Conservation (phyloP, 257 asterid species). For the Buddleja alternifolia region DNA sequence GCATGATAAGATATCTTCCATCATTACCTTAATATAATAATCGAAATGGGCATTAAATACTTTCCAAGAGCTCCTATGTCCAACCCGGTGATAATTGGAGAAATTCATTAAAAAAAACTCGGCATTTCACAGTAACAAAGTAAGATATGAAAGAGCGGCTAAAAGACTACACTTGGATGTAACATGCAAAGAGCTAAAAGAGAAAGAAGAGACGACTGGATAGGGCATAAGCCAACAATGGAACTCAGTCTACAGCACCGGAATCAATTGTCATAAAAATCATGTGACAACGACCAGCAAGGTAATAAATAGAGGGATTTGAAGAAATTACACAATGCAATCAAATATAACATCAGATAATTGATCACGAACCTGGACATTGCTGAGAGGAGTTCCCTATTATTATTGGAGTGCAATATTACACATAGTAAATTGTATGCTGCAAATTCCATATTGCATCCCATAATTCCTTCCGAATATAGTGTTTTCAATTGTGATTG, state of each 20-base stretch:
- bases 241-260: neutral
- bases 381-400: conserved; percentile 90
- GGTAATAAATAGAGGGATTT: neutral
- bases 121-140: neutral
- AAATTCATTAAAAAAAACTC: neutral
- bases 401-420: conserved; percentile 83
- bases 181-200: neutral
- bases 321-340: conserved; percentile 16
- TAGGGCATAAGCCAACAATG: neutral
- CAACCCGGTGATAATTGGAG: neutral
- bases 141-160: neutral
- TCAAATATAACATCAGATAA: conserved; percentile 8
- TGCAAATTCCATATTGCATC: conserved; percentile 92
- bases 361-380: conserved; percentile 87
- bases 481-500: conserved; percentile 94
- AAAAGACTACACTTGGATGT: neutral
- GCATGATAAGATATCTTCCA: too few species aligned
- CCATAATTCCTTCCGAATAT: conserved; percentile 90
- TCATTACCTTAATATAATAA: too few species aligned
- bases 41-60: too few species aligned
- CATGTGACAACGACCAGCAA: neutral
- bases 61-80: neutral
- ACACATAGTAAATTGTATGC: conserved; percentile 94
- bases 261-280: neutral
- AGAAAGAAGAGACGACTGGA: conserved; percentile 16